Conservation (phyloP, 2,329 filamentous ascomycete species). For the Lachnellula hyalina region DNA sequence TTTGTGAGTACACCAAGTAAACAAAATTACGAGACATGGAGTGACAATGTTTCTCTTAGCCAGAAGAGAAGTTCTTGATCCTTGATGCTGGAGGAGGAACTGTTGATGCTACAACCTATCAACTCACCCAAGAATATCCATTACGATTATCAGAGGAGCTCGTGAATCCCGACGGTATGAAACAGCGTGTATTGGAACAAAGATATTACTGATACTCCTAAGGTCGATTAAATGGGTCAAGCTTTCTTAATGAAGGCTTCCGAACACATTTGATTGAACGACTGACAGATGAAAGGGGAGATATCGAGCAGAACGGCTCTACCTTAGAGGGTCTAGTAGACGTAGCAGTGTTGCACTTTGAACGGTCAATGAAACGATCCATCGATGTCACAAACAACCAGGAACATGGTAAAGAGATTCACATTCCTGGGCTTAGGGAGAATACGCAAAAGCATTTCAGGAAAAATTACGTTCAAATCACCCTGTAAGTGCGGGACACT, state of each 20-base stretch:
- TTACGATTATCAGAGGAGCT: slow-evolving; percentile 20
- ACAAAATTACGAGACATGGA: not conserved
- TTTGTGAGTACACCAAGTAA: not conserved
- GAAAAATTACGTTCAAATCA: not conserved
- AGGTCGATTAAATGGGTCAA: slow-evolving; percentile 12
- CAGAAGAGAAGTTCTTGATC: slow-evolving; percentile 20
- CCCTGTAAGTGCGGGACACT: slow-evolving; percentile 1
- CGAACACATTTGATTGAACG: slow-evolving; percentile 3
- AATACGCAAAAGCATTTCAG: slow-evolving; percentile 1
- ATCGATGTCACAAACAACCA: slow-evolving; percentile 2
- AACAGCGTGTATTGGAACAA: not conserved
- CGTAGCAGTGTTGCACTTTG: slow-evolving; percentile 6
- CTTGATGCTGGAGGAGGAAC: slow-evolving; percentile 27
- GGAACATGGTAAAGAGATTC: not conserved
- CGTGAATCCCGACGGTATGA: slow-evolving; percentile 17
- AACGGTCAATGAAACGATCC: slow-evolving; percentile 9
- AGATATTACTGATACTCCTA: not conserved
- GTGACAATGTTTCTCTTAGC: not conserved
- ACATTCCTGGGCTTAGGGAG: not conserved
- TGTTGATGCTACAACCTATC: slow-evolving; percentile 26
- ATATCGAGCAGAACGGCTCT: slow-evolving; percentile 6
- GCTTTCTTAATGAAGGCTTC: slow-evolving; percentile 16
- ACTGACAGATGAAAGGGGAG: slow-evolving; percentile 3
- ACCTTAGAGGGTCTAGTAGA: slow-evolving; percentile 11
- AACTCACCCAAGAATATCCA: slow-evolving; percentile 15